Evolutionary conservation across 495 filamentous ascomycete species (phyloP), one percentile per base, ranked within the genome.

Genomic region (Neurospora sp.): DNA sequence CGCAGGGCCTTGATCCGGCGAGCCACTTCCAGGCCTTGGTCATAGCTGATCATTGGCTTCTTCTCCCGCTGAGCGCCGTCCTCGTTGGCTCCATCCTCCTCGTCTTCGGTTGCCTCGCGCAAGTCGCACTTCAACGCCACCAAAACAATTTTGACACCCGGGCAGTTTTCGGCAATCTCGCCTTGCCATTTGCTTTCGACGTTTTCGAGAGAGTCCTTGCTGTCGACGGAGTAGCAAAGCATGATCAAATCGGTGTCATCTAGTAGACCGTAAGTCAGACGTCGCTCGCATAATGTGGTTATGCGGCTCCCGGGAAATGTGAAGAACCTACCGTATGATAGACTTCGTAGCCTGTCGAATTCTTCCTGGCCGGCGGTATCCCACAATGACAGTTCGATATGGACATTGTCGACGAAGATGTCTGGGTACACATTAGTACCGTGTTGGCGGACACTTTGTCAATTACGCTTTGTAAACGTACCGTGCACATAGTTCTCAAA

Each of bases 401-500:
- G 96, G 70, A 92, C 91, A 81, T 90, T 92, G 80, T 99, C 96
- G 81, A 99, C 96, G 82, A 96, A 99, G 79, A 99, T 97, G 83
- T 99, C 96, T 96, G 74, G 11, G 22, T 0, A 18, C 18, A 7
- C 39, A 37, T 65, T 38, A 37, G 39, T 14, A 42, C 31, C 61
- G 27, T 11, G 39, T 12, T 71, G 46, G 37, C 7, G 10, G 31
- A 39, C 39, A 40, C 37, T 42, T 7, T 1, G 27, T 8, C 37
- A 42, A 14, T 40, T 35, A 12, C 8, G 22, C n/a, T 12, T 27
- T 20, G 38, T 42, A 41, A 12, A 80, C 85, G 77, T 88, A 97
- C 94, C 94, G 82, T 99, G 96, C 73, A 99, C 96, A 81, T 99
- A 99, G 83, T 99, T 99, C 83, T 99, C 95, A 85, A 99, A 99